Evolutionary conservation across 2,329 filamentous ascomycete genomes (phyloP), one percentile per base, ranked within the genome.

Genomic region (Colletotrichum echinochloae): DNA sequence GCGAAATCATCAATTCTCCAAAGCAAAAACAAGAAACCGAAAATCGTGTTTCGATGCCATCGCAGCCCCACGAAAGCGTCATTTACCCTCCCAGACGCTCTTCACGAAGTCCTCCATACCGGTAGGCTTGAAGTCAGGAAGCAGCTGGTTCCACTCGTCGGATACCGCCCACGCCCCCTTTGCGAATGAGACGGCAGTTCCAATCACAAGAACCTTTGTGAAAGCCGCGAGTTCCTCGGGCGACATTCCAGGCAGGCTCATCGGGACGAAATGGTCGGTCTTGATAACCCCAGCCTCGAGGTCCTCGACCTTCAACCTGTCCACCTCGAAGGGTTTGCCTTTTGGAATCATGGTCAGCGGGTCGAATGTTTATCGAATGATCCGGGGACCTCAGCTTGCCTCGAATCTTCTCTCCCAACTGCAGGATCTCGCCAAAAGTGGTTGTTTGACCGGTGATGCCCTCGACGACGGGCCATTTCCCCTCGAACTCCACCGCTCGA

Each of bases 401-500:
- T 63, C 77, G 75, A 39, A 82, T 67, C 64, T 75, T 77, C 72
- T 81, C 77, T 3, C 76, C 81, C 14, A 83, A 49, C 18, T 72
- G 67, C 3, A 83, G 60, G 8, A 83, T 30, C 60, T 82, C 60
- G 2, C 73, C 60, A 0, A 78, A 41, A 0, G 78, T 77, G 20
- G 80, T 54, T 11, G 71, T 73, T n/a, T 74, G 78, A 23, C 81
- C 82, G 23, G 60, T 69, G 52, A 84, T 79, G 5, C 83, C 82
- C 2, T 81, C 81, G 28, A 79, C 63, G 12, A 76, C 72, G 1
- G 83, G 82, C 82, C 83, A 84, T 65, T 80, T 77, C 37, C 79
- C 81, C 30, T 80, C 74, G 57, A 77, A 83, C 16, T 83, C 81
- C 26, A 84, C 72, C 0, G 82, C 82, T 37, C 66, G 65, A 20